phyloP scores from a whole-genome alignment of 2,329 filamentous ascomycete genomes.

The Diplodia sapinea region DNA sequence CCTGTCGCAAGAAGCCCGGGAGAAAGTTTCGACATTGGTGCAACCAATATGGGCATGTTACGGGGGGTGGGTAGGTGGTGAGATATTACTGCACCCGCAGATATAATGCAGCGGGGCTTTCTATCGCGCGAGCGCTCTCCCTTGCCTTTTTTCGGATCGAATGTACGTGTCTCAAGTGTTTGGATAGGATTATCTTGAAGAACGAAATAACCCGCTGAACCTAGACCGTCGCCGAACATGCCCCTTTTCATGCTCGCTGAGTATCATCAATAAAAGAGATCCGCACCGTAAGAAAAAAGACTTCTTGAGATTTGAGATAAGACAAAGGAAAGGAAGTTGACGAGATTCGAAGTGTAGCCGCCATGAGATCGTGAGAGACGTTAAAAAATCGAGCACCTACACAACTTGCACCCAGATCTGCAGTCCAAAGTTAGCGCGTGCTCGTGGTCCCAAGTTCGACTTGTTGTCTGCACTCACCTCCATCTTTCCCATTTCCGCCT shows the following conservation, averaged over 20 bases:
- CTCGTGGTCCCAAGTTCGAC: neutral
- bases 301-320: conserved; percentile 21
- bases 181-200: conserved; percentile 28
- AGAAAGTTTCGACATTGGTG: conserved; percentile 1
- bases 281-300: conserved; percentile 5
- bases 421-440: neutral
- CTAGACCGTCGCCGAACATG: conserved; percentile 32
- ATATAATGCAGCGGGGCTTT: conserved; percentile 9
- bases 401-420: conserved; percentile 30
- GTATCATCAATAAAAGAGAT: conserved; percentile 33
- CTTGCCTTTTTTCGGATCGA: too few species aligned
- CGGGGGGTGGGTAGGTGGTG: conserved; percentile 4
- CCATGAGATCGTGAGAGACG: conserved; percentile 26
- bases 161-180: conserved; percentile 30
- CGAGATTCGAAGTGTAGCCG: conserved; percentile 23
- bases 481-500: conserved; percentile 86
- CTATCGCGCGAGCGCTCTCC: conserved; percentile 2
- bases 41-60: conserved; percentile 17
- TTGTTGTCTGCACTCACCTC: conserved; percentile 70
- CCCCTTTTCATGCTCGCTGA: conserved; percentile 38
- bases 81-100: conserved; percentile 10
- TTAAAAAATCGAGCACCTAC: conserved; percentile 29
- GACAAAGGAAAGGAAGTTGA: conserved; percentile 22
- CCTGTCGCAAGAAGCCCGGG: conserved; percentile 2
- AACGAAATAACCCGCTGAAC: conserved; percentile 29